A percentile compares a stretch with the other conserved stretches of the same genome.
These are phyloP conservation scores for Tubosaeta sp. DNA, from an alignment of 768 basidiomycete species.

Conservation along the genomic window DNA sequence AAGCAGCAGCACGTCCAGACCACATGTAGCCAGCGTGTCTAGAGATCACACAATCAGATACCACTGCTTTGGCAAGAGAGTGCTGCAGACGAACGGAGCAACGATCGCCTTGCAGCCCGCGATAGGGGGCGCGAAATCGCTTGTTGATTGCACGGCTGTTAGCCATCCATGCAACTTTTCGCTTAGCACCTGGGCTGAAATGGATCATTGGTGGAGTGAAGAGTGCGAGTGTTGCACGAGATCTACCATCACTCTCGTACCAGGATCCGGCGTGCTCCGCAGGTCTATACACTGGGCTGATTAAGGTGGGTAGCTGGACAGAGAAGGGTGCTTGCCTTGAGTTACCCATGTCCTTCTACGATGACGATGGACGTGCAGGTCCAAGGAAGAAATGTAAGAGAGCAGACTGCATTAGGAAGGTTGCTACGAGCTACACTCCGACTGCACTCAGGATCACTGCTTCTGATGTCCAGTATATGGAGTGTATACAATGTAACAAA, in stretches of 20 bases:
- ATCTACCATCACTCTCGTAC: constrained; percentile 72
- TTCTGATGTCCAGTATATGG: constrained; percentile 40
- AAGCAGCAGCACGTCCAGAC: constrained; percentile 90
- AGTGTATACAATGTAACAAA: constrained; percentile 41
- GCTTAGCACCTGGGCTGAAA: constrained; percentile 53
- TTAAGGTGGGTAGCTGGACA: neutral
- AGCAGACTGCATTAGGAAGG: constrained; percentile 26
- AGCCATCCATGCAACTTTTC: constrained; percentile 65
- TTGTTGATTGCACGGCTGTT: constrained; percentile 45
- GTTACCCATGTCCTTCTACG: constrained; percentile 18
- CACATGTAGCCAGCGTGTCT: constrained; percentile 97
- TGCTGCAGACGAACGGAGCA: constrained; percentile 67
- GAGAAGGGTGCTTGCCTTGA: constrained; percentile 23
- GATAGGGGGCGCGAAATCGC: constrained; percentile 60
- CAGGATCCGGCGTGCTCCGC: constrained; percentile 89
- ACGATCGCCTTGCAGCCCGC: constrained; percentile 81
- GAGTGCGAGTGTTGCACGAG: constrained; percentile 11
- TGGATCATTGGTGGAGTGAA: constrained; percentile 11
- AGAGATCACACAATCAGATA: constrained; percentile 11
- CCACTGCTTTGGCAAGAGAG: neutral
- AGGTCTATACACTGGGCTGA: constrained; percentile 31
- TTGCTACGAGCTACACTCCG: neutral
- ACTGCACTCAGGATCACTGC: constrained; percentile 14
- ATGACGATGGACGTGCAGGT: constrained; percentile 10
- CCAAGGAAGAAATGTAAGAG: constrained; percentile 15